Conservation (phyloP, 1,139 yeast species). For the Suzukiozyma palmioleophila region DNA sequence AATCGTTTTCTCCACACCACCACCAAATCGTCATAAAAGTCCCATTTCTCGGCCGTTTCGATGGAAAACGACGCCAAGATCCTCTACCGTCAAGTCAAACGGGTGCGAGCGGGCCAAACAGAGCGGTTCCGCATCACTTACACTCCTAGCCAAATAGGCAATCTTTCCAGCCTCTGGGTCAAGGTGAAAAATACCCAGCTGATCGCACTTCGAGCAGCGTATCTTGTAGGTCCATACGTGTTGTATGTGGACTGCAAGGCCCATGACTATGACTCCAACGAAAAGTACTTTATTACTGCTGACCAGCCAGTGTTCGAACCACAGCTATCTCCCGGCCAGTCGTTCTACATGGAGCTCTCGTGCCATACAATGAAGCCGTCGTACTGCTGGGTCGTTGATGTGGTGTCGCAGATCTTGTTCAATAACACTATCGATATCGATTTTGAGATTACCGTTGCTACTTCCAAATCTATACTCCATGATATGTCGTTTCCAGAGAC, state of each 20-base stretch:
- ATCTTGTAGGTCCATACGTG: slow-evolving; percentile 86
- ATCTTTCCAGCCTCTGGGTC: slow-evolving; percentile 45
- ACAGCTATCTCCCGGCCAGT: slow-evolving; percentile 59
- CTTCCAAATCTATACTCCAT: slow-evolving; percentile 42
- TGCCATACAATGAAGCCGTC: slow-evolving; percentile 32
- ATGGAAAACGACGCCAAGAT: slow-evolving; percentile 14
- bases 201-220: slow-evolving; percentile 79
- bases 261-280: slow-evolving; percentile 54
- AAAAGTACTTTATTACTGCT: slow-evolving; percentile 54
- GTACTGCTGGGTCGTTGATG: slow-evolving; percentile 79
- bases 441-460: slow-evolving; percentile 64
- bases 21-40: no score
- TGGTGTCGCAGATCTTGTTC: slow-evolving; percentile 81
- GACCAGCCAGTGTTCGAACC: slow-evolving; percentile 70
- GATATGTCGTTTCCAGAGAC: slow-evolving; percentile 25
- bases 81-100: slow-evolving; percentile 28
- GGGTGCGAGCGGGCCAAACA: slow-evolving; percentile 37
- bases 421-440: slow-evolving; percentile 63
- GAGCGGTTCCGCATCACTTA: slow-evolving; percentile 33
- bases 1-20: no score
- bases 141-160: slow-evolving; percentile 18
- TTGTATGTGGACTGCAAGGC: slow-evolving; percentile 78
- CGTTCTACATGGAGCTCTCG: slow-evolving; percentile 45
- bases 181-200: slow-evolving; percentile 72
- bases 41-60: not conserved